phyloP scores from a whole-genome alignment of 768 basidiomycete genomes.

The Coprinopsis strossmayeri region DNA sequence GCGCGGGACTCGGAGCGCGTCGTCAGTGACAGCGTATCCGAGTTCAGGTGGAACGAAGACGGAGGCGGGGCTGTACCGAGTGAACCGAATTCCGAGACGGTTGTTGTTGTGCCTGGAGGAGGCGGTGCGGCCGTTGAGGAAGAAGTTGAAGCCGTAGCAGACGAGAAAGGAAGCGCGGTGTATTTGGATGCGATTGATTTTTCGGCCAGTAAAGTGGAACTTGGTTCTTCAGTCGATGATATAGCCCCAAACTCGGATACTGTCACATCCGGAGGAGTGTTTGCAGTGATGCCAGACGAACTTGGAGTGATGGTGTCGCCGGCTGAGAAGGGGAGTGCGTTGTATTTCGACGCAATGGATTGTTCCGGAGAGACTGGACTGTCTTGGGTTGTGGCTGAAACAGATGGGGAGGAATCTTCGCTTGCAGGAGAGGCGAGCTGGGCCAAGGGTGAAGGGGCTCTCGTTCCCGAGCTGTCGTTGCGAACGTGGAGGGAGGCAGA shows the following conservation, averaged over 20 bases:
- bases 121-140: neutral
- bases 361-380: neutral
- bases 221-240: neutral
- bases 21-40: neutral
- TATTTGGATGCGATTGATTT: slow-evolving; percentile 1
- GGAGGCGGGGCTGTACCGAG: neutral
- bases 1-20: slow-evolving; percentile 8
- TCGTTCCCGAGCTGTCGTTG: neutral
- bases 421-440: neutral
- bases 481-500: neutral
- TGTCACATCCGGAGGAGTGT: neutral
- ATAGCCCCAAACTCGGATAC: neutral
- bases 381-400: slow-evolving; percentile 1
- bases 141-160: neutral
- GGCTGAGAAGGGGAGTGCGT: neutral
- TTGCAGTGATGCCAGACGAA: neutral
- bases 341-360: slow-evolving; percentile 1
- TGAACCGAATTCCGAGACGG: neutral
- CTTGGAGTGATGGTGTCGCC: neutral
- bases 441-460: neutral
- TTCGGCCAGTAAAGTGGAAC: neutral
- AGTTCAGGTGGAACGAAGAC: neutral
- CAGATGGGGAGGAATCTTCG: neutral
- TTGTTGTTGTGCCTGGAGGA: neutral
- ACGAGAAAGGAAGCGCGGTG: neutral